A percentile compares a stretch with the other conserved stretches of the same genome.
Evolutionary conservation across 2,329 filamentous ascomycete genomes (phyloP).

Genomic region (Zopfia rhizophila): DNA sequence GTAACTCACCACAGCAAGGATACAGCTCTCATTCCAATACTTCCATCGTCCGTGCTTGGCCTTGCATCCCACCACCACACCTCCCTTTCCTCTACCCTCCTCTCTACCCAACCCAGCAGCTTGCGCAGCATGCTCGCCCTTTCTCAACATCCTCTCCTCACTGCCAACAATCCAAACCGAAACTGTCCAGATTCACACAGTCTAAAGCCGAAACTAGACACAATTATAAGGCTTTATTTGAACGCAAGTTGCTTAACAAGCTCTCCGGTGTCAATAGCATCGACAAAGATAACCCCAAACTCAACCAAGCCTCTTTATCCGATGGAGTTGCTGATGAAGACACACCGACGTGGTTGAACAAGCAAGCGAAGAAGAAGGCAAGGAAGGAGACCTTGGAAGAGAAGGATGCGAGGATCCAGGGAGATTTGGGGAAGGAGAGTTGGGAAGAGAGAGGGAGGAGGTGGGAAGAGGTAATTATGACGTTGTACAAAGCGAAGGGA

Average conservation of each 20-base stretch:
- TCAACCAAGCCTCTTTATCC: no score
- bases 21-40: slow-evolving; percentile 10
- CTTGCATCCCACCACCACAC: slow-evolving; percentile 11
- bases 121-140: not conserved
- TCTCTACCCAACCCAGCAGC: no score
- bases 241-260: no score
- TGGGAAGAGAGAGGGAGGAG: not conserved
- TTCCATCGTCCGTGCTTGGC: slow-evolving; percentile 20
- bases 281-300: no score
- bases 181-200: no score
- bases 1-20: not conserved
- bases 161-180: no score
- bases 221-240: no score
- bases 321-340: not conserved
- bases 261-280: no score
- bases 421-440: not conserved
- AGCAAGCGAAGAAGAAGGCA: not conserved
- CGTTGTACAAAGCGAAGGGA: not conserved
- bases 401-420: not conserved
- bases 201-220: no score
- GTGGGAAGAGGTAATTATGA: not conserved
- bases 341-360: not conserved
- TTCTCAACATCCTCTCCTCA: slow-evolving; percentile 1
- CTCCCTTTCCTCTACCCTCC: slow-evolving; percentile 8
- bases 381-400: slow-evolving; percentile 1